Evolutionary conservation across 2,329 filamentous ascomycete genomes (phyloP).

Genomic region (Dothistroma septosporum): DNA sequence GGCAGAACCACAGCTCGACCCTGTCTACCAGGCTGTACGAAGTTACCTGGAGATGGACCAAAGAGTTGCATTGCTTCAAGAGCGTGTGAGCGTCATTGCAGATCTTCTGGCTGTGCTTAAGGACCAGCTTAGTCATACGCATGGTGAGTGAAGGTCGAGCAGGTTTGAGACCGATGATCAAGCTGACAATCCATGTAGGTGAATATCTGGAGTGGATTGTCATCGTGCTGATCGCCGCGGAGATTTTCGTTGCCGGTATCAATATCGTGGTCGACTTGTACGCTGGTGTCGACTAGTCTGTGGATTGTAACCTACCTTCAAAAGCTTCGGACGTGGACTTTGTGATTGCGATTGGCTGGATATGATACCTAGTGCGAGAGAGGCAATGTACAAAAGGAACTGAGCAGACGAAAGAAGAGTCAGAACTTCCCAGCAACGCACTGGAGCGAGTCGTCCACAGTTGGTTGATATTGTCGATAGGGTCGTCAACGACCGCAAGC

Average conservation of each 20-base stretch:
- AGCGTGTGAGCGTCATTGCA: slow-evolving; percentile 86
- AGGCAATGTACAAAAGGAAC: not conserved
- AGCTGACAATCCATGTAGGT: slow-evolving; percentile 26
- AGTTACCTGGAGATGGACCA: slow-evolving; percentile 99
- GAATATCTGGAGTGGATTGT: slow-evolving; percentile 59
- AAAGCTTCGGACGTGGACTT: not conserved
- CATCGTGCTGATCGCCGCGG: slow-evolving; percentile 90
- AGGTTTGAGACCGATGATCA: not conserved
- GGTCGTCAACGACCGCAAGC: too few species aligned
- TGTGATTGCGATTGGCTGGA: not conserved
- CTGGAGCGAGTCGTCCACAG: not conserved
- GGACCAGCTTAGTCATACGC: slow-evolving; percentile 89
- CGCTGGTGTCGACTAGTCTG: slow-evolving; percentile 45
- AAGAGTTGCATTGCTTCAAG: slow-evolving; percentile 80
- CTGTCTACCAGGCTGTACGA: slow-evolving; percentile 90
- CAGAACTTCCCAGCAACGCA: not conserved
- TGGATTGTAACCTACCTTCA: not conserved
- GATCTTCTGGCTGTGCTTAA: slow-evolving; percentile 90
- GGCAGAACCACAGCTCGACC: slow-evolving; percentile 94
- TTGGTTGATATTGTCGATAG: not conserved
- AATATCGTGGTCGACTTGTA: slow-evolving; percentile 96
- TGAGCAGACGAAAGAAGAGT: too few species aligned
- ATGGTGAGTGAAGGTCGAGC: slow-evolving; percentile 65
- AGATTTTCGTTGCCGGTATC: slow-evolving; percentile 78
- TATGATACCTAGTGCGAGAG: not conserved